Conservation (phyloP, 1,284 basidiomycete species). For the Trichosporon ovoides region DNA sequence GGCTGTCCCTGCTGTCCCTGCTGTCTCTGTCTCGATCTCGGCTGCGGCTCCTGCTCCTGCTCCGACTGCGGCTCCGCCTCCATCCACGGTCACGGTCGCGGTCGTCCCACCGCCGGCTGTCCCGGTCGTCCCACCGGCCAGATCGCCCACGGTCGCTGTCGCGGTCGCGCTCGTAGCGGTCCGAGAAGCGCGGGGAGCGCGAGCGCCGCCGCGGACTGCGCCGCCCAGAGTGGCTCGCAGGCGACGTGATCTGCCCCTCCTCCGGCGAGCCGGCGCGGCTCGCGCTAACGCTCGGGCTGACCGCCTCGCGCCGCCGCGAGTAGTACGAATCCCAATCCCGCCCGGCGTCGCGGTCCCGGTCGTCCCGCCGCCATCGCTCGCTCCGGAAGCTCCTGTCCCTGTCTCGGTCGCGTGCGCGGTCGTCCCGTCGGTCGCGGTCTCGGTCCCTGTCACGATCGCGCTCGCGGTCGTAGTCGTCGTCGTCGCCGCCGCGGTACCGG, state of each 20-base stretch:
- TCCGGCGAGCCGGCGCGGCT: slow-evolving; percentile 33
- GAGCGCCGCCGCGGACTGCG: slow-evolving; percentile 3
- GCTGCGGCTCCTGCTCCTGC: slow-evolving; percentile 14
- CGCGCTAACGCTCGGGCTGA: not conserved
- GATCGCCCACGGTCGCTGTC: slow-evolving; percentile 11
- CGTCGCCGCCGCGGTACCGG: slow-evolving; percentile 20
- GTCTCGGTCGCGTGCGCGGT: not conserved
- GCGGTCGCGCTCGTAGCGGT: not conserved
- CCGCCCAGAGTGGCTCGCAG: not conserved
- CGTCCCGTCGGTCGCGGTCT: slow-evolving; percentile 8
- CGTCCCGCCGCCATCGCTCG: not conserved
- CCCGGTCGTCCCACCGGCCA: not conserved
- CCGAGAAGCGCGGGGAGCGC: not conserved
- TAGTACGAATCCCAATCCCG: slow-evolving; percentile 23
- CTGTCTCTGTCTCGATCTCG: not conserved
- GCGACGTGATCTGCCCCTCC: slow-evolving; percentile 43
- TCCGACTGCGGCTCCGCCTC: slow-evolving; percentile 9
- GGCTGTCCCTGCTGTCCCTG: not conserved
- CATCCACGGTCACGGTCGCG: slow-evolving; percentile 10
- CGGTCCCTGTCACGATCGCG: no score
- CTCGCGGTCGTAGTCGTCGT: slow-evolving; percentile 10
- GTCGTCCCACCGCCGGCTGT: not conserved
- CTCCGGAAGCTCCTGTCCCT: slow-evolving; percentile 2
- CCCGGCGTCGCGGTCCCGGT: slow-evolving; percentile 17
- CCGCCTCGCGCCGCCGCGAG: slow-evolving; percentile 16